Base-by-base conservation (phyloP, 257 asterid genomes). In the Jacaranda copaia region DNA sequence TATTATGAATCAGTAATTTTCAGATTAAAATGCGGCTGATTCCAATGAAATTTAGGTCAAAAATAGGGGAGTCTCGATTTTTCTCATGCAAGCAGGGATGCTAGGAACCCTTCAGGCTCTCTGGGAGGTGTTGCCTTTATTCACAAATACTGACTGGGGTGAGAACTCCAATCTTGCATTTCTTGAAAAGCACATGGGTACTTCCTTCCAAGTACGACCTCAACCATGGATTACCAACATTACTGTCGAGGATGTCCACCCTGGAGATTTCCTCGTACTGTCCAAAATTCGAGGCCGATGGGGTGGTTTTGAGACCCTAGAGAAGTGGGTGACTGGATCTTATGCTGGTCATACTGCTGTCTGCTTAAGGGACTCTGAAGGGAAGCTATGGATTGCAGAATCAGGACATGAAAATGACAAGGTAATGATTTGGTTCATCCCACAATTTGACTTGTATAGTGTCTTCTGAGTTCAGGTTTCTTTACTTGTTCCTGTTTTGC, bases 351-450 rank as follows among this genome's bases (percentile, higher is more conserved):
- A 91, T 52, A 68, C 89, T 15, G 92, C 96, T 59, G 94, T 89
- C 78, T 89, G 94, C 81, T 84, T 91, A 76, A 83, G 91, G 82
- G 96, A 91, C 46, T 72, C 88, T 20, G 84, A 87, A 35, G 94
- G 96, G 73, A 84, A 87, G 79, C 86, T 91, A 49, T 91, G 92
- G 92, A 94, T 91, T 66, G 92, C 88, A n/a, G 96, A 91, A 82
- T 90, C 96, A 12, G 96, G 96, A 48, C 86, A 88, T 70, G 88
- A 89, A 35, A 81, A 90, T 76, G 88, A 90, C n/a, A 14, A 89
- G 89, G 96, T 89, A 84, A 68, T 40, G 39, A 43, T n/a, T 72
- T 59, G 57, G 61, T 16, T 38, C 10, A 49, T 65, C 14, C 57
- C 19, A 48, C 14, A 64, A 3, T 6, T 36, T 6, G 2, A n/a